phyloP scores from a whole-genome alignment of 2,329 filamentous ascomycete genomes.

The Clonostachys byssicola region DNA sequence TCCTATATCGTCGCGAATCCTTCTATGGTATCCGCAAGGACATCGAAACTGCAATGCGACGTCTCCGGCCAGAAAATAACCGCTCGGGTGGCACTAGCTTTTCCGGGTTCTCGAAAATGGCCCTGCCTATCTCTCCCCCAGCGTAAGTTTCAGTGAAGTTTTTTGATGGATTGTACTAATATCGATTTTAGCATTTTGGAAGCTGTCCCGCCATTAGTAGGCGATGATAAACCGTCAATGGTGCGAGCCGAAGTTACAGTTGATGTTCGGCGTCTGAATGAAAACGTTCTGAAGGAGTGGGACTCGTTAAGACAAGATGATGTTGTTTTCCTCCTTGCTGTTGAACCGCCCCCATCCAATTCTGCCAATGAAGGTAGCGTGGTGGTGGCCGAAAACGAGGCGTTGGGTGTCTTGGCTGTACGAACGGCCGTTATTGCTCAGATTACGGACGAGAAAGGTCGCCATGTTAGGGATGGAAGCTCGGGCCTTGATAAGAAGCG shows the following conservation, averaged over 20 bases:
- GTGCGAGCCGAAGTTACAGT: slow-evolving; percentile 84
- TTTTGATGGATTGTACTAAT: background rate
- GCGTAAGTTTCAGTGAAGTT: slow-evolving; percentile 36
- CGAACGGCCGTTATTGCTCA: slow-evolving; percentile 83
- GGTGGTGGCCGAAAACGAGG: slow-evolving; percentile 44
- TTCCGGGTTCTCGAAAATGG: slow-evolving; percentile 86
- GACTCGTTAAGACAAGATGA: slow-evolving; percentile 83
- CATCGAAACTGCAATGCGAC: slow-evolving; percentile 76
- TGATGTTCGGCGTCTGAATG: slow-evolving; percentile 75
- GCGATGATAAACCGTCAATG: slow-evolving; percentile 75
- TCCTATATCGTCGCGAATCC: slow-evolving; percentile 83
- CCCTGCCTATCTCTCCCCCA: slow-evolving; percentile 78
- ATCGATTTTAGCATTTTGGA: slow-evolving; percentile 64
- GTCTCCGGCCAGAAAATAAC: slow-evolving; percentile 66
- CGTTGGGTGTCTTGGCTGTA: slow-evolving; percentile 64
- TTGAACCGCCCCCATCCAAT: slow-evolving; percentile 57
- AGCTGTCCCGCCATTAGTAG: slow-evolving; percentile 77
- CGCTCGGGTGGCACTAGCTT: slow-evolving; percentile 68
- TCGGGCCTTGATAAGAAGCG: slow-evolving; percentile 63
- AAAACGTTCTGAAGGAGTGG: slow-evolving; percentile 80
- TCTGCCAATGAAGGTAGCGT: slow-evolving; percentile 47
- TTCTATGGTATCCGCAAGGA: slow-evolving; percentile 94
- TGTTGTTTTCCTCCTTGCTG: slow-evolving; percentile 79
- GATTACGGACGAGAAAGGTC: slow-evolving; percentile 80
- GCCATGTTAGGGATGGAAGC: slow-evolving; percentile 59